A percentile compares a stretch with the other conserved stretches of the same genome.
phyloP scores from a whole-genome alignment of 768 basidiomycete genomes.

The Agaricus subrufescens region DNA sequence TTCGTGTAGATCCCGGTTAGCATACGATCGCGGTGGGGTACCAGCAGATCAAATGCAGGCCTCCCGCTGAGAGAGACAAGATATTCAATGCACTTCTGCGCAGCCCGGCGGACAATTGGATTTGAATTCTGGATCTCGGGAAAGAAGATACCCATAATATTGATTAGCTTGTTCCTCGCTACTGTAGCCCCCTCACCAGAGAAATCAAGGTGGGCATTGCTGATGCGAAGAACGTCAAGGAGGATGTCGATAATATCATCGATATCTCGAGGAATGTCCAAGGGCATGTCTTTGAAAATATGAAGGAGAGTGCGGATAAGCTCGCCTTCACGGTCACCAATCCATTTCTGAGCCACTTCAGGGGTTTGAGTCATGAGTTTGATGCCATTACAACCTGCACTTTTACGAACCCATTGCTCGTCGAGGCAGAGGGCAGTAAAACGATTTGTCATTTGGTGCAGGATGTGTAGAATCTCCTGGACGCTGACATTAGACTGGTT shows the following conservation, averaged over 20 bases:
- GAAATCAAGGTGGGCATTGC: constrained; percentile 45
- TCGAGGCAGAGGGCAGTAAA: constrained; percentile 88
- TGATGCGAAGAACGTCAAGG: constrained; percentile 56
- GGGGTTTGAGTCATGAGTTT: constrained; percentile 71
- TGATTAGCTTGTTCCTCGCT: constrained; percentile 53
- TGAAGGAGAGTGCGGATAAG: constrained; percentile 87
- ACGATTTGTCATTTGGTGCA: constrained; percentile 80
- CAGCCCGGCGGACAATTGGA: constrained; percentile 76
- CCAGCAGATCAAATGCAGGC: constrained; percentile 73
- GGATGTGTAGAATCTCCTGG: constrained; percentile 57
- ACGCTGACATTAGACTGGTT: constrained; percentile 38
- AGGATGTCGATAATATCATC: constrained; percentile 78
- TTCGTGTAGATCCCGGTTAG: constrained; percentile 92
- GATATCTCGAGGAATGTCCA: constrained; percentile 80
- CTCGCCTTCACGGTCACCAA: constrained; percentile 83
- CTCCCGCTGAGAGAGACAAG: constrained; percentile 71
- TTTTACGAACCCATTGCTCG: constrained; percentile 85
- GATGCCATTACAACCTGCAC: constrained; percentile 86
- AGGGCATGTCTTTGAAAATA: constrained; percentile 91
- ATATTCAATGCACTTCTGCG: constrained; percentile 75
- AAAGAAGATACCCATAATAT: constrained; percentile 79
- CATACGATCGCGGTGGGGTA: constrained; percentile 83
- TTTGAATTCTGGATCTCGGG: constrained; percentile 88
- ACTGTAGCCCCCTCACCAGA: constrained; percentile 36
- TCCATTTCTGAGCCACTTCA: constrained; percentile 71